Evolutionary conservation across 1,284 basidiomycete genomes (phyloP).

Genomic region (Cutaneotrichosporon sp.): DNA sequence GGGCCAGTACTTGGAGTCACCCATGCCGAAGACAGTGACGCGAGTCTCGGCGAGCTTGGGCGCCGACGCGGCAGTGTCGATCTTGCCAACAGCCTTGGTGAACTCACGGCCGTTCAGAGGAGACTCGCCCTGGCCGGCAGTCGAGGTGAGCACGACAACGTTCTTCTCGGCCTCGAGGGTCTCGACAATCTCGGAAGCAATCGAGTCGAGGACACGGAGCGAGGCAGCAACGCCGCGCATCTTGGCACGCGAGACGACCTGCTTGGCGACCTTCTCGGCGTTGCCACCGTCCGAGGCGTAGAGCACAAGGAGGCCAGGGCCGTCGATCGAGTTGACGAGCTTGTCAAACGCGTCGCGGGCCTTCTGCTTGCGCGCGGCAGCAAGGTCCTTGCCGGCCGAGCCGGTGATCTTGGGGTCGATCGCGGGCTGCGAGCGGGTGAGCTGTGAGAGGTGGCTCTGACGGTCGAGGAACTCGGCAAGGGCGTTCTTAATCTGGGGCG

Average conservation of each 20-base stretch:
- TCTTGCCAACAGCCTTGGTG: constrained; percentile 79
- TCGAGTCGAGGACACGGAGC: constrained; percentile 68
- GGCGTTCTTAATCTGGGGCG: constrained; percentile 89
- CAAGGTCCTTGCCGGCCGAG: constrained; percentile 78
- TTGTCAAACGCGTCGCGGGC: constrained; percentile 85
- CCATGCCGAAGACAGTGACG: constrained; percentile 89
- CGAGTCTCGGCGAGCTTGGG: constrained; percentile 60
- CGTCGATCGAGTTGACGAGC: constrained; percentile 79
- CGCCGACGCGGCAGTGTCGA: constrained; percentile 55
- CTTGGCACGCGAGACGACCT: constrained; percentile 77
- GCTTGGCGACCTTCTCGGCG: constrained; percentile 93
- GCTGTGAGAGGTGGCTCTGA: constrained; percentile 92
- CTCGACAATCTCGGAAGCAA: constrained; percentile 62
- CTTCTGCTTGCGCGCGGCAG: constrained; percentile 77
- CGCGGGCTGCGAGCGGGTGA: constrained; percentile 73
- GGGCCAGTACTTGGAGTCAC: constrained; percentile 99
- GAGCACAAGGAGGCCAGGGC: constrained; percentile 82
- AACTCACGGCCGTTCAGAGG: constrained; percentile 93
- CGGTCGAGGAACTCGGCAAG: constrained; percentile 93
- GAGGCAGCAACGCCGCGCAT: constrained; percentile 78
- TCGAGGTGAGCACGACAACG: constrained; percentile 85
- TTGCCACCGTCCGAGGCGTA: constrained; percentile 93
- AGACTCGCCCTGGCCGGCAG: constrained; percentile 98
- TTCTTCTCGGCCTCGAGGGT: constrained; percentile 63
- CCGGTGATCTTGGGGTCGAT: constrained; percentile 80